phyloP scores from a whole-genome alignment of 2,329 filamentous ascomycete species.

The Elsinoe arachidis region DNA sequence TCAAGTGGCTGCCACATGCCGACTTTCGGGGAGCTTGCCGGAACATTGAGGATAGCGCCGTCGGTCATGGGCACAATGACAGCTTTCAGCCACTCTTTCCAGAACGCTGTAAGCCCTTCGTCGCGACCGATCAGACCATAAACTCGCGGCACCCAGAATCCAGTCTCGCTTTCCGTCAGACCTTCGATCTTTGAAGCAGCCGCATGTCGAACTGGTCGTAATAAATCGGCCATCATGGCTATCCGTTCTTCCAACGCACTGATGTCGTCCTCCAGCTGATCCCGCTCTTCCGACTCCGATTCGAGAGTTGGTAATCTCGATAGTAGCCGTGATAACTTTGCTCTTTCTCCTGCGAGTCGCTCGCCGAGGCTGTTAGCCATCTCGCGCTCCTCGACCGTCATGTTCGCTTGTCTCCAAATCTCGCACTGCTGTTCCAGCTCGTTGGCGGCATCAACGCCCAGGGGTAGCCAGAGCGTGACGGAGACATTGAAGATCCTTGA shows the following conservation, averaged over 20 bases:
- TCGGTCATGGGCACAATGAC: slow-evolving; percentile 94
- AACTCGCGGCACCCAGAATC: slow-evolving; percentile 87
- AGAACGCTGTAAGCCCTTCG: slow-evolving; percentile 74
- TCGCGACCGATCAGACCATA: slow-evolving; percentile 90
- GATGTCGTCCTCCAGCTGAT: slow-evolving; percentile 85
- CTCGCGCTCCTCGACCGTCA: slow-evolving; percentile 86
- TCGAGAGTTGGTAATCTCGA: slow-evolving; percentile 70
- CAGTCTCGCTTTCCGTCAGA: slow-evolving; percentile 87
- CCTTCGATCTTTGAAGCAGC: slow-evolving; percentile 97
- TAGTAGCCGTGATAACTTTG: slow-evolving; percentile 79
- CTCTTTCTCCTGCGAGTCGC: slow-evolving; percentile 75
- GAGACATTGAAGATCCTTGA: slow-evolving; percentile 87
- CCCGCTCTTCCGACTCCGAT: slow-evolving; percentile 72
- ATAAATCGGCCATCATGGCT: slow-evolving; percentile 86
- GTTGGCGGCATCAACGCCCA: slow-evolving; percentile 72
- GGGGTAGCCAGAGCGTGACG: slow-evolving; percentile 83
- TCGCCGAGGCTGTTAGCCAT: slow-evolving; percentile 85
- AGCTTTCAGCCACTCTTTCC: slow-evolving; percentile 97
- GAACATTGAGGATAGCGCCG: slow-evolving; percentile 70
- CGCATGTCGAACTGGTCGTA: slow-evolving; percentile 84
- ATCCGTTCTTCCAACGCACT: slow-evolving; percentile 97
- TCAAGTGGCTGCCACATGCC: slow-evolving; percentile 95
- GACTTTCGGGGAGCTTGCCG: slow-evolving; percentile 78
- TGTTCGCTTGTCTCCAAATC: slow-evolving; percentile 51
- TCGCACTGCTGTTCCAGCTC: slow-evolving; percentile 61